Evolutionary conservation across 208 protist species (phyloP).

Genomic region (Entamoeba moshkovskii): DNA sequence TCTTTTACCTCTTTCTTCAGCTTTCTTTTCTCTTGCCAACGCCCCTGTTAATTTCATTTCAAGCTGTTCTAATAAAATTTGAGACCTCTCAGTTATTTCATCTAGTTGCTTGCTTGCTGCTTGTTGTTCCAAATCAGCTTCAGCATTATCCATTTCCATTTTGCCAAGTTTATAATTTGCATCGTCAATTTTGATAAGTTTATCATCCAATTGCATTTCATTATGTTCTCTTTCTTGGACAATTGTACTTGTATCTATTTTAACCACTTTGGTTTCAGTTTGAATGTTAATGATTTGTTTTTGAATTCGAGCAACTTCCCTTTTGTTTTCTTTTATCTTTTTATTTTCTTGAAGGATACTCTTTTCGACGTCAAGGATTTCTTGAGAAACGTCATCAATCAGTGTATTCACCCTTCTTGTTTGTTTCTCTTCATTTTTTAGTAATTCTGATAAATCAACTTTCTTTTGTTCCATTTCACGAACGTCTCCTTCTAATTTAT

Average conservation of each 20-base stretch:
- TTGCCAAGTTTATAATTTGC: neutral
- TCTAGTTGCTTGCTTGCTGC: neutral
- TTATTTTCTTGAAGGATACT: neutral
- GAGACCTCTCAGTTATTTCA: neutral
- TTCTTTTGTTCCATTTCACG: neutral
- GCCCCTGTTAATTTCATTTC: neutral
- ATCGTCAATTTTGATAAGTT: neutral
- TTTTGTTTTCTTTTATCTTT: neutral
- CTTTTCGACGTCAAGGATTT: neutral
- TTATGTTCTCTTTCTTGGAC: neutral
- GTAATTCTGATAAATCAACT: neutral
- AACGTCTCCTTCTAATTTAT: neutral
- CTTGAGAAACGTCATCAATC: neutral
- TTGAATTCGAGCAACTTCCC: neutral
- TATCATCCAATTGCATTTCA: neutral
- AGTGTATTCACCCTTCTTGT: neutral
- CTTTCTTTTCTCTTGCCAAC: neutral
- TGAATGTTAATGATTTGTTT: neutral
- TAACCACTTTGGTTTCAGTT: neutral
- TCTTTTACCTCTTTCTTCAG: neutral
- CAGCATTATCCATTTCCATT: neutral
- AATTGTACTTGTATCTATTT: neutral
- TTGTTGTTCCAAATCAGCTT: neutral
- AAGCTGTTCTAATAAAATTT: neutral
- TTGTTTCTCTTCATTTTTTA: neutral